These are phyloP conservation scores for Colletotrichum orchidophilum DNA, from an alignment of 2,329 filamentous ascomycete genomes.

Conservation along the genomic window DNA sequence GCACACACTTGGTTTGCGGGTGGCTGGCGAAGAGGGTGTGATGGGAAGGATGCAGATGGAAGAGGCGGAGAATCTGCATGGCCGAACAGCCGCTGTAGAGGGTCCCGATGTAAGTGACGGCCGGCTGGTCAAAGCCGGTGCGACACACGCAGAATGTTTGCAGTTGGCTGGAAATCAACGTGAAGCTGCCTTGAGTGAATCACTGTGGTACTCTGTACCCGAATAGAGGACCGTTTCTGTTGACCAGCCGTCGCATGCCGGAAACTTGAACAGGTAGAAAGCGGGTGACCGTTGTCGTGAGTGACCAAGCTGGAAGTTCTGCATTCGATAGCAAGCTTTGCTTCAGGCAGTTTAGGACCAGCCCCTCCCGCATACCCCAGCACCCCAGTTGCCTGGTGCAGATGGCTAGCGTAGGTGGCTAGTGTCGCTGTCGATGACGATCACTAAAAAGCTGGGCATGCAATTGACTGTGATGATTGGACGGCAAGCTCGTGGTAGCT, in stretches of 20 bases:
- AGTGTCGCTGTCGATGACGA: constrained; percentile 18
- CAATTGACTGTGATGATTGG: constrained; percentile 27
- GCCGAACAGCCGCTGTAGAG: neutral
- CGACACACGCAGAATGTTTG: constrained; percentile 2
- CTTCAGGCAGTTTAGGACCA: constrained; percentile 11
- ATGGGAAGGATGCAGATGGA: constrained; percentile 16
- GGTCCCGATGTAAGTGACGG: neutral
- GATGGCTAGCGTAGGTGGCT: neutral
- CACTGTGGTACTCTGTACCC: neutral
- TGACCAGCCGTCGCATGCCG: neutral
- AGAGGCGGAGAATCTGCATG: constrained; percentile 6
- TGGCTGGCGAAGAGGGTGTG: constrained; percentile 14
- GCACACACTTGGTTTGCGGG: neutral
- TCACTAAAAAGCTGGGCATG: constrained; percentile 14
- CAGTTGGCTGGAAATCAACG: neutral
- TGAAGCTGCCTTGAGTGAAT: neutral
- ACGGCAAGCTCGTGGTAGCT: constrained; percentile 12
- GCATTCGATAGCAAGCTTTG: neutral
- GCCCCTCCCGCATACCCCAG: constrained; percentile 6
- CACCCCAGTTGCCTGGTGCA: neutral
- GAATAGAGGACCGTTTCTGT: neutral
- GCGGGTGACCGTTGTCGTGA: neutral
- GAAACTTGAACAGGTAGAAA: neutral
- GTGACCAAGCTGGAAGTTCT: neutral
- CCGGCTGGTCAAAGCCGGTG: neutral